Percentiles rank a stretch among this genome's conserved stretches.
Conservation (phyloP, 2,329 filamentous ascomycete genomes). For the Ambrosiella xylebori region DNA sequence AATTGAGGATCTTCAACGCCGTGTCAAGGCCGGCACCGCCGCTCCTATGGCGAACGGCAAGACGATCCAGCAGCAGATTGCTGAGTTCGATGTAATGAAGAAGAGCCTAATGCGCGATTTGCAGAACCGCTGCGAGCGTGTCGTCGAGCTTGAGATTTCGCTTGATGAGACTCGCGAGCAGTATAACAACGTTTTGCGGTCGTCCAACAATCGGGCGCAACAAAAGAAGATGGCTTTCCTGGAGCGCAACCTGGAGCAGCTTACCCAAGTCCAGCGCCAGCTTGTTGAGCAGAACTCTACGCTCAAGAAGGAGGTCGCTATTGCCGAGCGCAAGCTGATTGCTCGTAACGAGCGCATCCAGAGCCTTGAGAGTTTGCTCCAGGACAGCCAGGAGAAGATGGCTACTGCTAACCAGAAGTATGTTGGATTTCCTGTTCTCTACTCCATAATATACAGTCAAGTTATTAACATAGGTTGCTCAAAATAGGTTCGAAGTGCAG, state of each 20-base stretch:
- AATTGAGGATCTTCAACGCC: conserved; percentile 62
- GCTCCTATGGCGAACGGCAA: conserved; percentile 62
- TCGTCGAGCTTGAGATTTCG: conserved; percentile 95
- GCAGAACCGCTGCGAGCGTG: conserved; percentile 93
- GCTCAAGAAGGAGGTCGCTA: conserved; percentile 97
- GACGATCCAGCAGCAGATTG: conserved; percentile 92
- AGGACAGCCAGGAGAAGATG: conserved; percentile 97
- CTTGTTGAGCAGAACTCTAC: conserved; percentile 94
- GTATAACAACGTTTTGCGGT: conserved; percentile 94
- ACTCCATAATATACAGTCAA: conserved; percentile 14
- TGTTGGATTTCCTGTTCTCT: conserved; percentile 21
- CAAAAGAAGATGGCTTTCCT: conserved; percentile 99
- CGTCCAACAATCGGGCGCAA: conserved; percentile 93
- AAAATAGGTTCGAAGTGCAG: conserved; percentile 77
- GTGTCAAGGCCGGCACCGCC: conserved; percentile 44
- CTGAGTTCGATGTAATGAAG: conserved; percentile 99
- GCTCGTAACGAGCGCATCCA: conserved; percentile 94
- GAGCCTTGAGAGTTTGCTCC: conserved; percentile 76
- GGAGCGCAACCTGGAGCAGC: conserved; percentile 91
- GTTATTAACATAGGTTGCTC: conserved; percentile 1
- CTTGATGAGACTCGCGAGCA: conserved; percentile 95
- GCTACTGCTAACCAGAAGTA: conserved; percentile 95
- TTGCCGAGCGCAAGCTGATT: conserved; percentile 92
- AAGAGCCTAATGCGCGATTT: conserved; percentile 98
- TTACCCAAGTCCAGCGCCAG: conserved; percentile 93